Evolutionary conservation across 176 grass and related monocot genomes (phyloP).

Genomic region (Eremochloa ophiuroides): DNA sequence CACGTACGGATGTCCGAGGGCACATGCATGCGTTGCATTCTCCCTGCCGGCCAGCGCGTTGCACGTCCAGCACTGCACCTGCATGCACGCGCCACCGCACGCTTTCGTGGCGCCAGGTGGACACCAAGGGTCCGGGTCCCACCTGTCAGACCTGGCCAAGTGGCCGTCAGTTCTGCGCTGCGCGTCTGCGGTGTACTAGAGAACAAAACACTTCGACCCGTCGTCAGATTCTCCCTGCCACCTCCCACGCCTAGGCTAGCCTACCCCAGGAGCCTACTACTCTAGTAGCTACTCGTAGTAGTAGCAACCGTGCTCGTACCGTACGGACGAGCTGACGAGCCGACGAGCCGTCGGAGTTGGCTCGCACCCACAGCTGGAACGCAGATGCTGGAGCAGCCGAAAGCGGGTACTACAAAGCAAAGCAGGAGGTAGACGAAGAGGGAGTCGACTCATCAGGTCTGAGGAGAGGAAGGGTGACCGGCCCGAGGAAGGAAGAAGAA

Average conservation of each 20-base stretch:
- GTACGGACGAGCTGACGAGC: no score
- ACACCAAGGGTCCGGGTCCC: neutral
- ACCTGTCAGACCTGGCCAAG: neutral
- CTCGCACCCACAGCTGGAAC: neutral
- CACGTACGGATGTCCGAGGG: no score
- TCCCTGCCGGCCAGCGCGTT: neutral
- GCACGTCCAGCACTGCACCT: neutral
- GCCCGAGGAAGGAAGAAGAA: no score
- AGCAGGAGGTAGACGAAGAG: neutral
- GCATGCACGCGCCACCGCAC: neutral
- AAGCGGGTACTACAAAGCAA: neutral
- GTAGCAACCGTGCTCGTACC: neutral
- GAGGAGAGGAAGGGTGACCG: neutral
- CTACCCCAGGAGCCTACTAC: no score
- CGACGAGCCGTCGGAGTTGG: no score
- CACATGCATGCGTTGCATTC: neutral
- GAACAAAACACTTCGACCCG: slow-evolving; percentile 17
- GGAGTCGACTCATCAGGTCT: no score
- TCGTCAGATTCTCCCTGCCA: neutral
- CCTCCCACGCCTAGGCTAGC: neutral
- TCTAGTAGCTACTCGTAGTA: no score
- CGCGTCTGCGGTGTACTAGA: neutral
- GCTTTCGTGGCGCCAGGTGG: slow-evolving; percentile 11
- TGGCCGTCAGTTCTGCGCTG: neutral
- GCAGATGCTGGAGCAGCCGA: neutral